Evolutionary conservation across 2,329 filamentous ascomycete species (phyloP), one percentile per base, ranked within the genome.

Genomic region (Cladosporium sp.): DNA sequence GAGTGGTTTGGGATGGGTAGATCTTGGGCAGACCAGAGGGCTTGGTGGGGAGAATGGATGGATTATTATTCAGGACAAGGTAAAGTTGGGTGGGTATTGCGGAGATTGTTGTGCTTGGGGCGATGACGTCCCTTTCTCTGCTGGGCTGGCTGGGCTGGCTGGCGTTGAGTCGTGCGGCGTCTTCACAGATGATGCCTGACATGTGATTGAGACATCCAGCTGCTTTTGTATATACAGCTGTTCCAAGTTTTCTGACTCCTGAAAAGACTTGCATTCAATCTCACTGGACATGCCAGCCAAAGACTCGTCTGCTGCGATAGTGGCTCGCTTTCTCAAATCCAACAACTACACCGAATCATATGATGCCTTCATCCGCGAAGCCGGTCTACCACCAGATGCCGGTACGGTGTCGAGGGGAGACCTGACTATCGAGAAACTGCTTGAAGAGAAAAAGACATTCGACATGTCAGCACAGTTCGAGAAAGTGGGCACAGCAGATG

Each of bases 361-460:
- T 19, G 67, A 73, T 20, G 75, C 73, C n/a, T 83, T 83, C 60
- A 67, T 83, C 50, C 60, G 65, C 40, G 80, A 83, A 63, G 78
- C 79, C 8, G 74, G 71, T 5, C 67, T 84, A 15, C 69, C 77
- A 11, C 54, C 67, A 15, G 73, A 80, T 64, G 73, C 69, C 40
- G 80, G 76, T 0, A 61, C 57, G 7, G 60, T 64, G 3, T 62
- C 66, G 9, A 69, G 67, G 42, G 68, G 69, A 25, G 69, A 73
- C 47, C 68, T 80, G 62, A 81, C 79, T 2, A 73, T 84, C 46
- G 80, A 84, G 58, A 69, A 74, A 38, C 68, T 83, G n/a, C 67
- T 84, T 7, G 72, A 80, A 42, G 80, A 84, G 64, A 84, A 83
- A 66, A 74, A 72, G 57, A 68, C 67, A 0, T 83, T 78, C 56